Evolutionary conservation across 139 green algal species (phyloP).

Genomic region (Tetradesmus lagerheimii): DNA sequence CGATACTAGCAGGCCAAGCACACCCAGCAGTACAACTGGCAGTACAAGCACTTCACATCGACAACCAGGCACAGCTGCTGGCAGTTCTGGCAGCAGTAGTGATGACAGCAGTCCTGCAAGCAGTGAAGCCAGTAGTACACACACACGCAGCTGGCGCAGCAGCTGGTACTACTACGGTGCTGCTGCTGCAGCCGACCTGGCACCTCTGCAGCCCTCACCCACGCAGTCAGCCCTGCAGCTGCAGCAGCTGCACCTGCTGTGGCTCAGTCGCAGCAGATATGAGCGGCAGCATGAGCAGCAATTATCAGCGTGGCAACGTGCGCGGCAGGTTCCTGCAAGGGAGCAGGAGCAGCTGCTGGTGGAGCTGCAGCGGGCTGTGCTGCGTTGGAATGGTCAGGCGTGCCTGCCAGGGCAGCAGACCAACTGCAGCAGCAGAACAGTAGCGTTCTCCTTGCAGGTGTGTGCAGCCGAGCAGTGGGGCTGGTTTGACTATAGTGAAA

Average conservation of each 20-base stretch:
- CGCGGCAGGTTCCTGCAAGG: neutral
- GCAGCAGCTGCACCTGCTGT: slow-evolving; percentile 37
- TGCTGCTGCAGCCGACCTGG: neutral
- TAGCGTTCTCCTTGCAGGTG: slow-evolving; percentile 13
- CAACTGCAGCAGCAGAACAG: neutral
- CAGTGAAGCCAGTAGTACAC: neutral
- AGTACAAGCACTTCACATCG: neutral
- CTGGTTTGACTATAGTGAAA: too few species aligned
- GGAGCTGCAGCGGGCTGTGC: slow-evolving; percentile 36
- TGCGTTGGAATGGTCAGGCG: slow-evolving; percentile 34
- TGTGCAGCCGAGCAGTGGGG: too few species aligned
- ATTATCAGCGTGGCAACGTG: slow-evolving; percentile 31
- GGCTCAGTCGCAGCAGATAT: slow-evolving; percentile 34
- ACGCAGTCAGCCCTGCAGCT: neutral
- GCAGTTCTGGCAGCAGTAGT: neutral
- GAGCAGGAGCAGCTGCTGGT: slow-evolving; percentile 33
- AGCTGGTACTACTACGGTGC: neutral
- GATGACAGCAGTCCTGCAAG: neutral
- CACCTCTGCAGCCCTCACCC: neutral
- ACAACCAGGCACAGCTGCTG: neutral
- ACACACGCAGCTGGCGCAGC: neutral
- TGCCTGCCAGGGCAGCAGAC: neutral
- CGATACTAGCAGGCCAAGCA: neutral
- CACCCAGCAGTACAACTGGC: neutral
- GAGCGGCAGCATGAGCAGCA: slow-evolving; percentile 8